Percentiles rank a stretch among this genome's conserved stretches.
Conservation (phyloP, 441 rosid genomes). For the Euphorbia schlechtendalii region DNA sequence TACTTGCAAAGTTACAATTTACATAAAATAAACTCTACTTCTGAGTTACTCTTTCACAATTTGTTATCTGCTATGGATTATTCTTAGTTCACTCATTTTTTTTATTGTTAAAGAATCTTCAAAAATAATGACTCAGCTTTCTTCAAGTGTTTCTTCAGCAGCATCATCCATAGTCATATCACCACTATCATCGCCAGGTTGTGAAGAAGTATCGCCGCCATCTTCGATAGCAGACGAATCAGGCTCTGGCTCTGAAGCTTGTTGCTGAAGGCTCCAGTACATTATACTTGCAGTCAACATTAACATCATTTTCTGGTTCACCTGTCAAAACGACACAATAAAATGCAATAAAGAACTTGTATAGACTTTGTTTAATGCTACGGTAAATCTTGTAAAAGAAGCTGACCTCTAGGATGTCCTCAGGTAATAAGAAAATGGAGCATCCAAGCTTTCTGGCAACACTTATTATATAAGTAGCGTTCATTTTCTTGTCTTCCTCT, state of each 20-base stretch:
- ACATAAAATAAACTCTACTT: slow-evolving; percentile 7
- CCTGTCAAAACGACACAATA: slow-evolving; percentile 37
- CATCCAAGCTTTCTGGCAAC: slow-evolving; percentile 97
- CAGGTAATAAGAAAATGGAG: slow-evolving; percentile 94
- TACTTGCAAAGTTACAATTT: slow-evolving; percentile 17
- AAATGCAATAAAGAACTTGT: no score
- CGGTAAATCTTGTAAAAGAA: background rate
- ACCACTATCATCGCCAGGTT: slow-evolving; percentile 26
- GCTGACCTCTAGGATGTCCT: slow-evolving; percentile 88
- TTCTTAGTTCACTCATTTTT: background rate
- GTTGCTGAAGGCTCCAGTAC: slow-evolving; percentile 85
- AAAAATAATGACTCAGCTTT: slow-evolving; percentile 7
- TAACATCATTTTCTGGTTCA: slow-evolving; percentile 92
- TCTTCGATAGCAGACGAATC: slow-evolving; percentile 31
- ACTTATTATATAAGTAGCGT: slow-evolving; percentile 91
- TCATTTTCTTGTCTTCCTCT: slow-evolving; percentile 93
- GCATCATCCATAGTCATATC: slow-evolving; percentile 20
- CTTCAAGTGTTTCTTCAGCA: slow-evolving; percentile 4
- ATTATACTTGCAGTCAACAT: slow-evolving; percentile 82
- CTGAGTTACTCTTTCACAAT: background rate
- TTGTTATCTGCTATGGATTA: background rate
- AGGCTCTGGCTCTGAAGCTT: slow-evolving; percentile 33
- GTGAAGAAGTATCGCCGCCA: slow-evolving; percentile 31
- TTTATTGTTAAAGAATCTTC: background rate
- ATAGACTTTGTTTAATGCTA: no score